Base-by-base conservation (phyloP, 306 rosid species). In the Prunus padus region DNA sequence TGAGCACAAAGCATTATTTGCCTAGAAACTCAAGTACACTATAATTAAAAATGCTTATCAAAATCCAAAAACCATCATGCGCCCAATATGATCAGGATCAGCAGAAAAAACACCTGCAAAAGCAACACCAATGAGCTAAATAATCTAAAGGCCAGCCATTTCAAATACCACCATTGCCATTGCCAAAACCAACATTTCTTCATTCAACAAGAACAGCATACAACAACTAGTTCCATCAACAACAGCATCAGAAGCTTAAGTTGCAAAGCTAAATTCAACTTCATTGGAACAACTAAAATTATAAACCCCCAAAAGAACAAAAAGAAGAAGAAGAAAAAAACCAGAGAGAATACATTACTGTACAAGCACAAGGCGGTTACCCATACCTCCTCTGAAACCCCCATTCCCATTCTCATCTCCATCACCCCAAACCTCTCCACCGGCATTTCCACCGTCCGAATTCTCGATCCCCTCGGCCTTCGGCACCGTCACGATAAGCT, bases 301-400 rank as follows among this genome's bases (percentile, higher is more conserved):
- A 64, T 56, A 42, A 42, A 37, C 46, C 20, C 37, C 37, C 67
- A 78, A 25, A 75, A 72, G 18, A 75, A 45, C n/a, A 66, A 60
- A 51, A 56, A 45, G 5, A 44, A 67, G 60, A 70, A 78, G 13
- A 71, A 72, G 31, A 73, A 30, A 68, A 63, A 55, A 65, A 44
- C 1, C 23, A 67, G 63, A 44, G 45, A 66, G 57, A 76, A 78
- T 59, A 70, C 69, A 74, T 89, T 76, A 90, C 87, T 92, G 97
- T 90, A 96, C 99, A 90, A 96, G 91, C 81, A 96, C 99, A 57
- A 92, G 96, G 71, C 92, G 87, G 82, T 89, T 88, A 64, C 89
- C 88, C 88, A 91, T 84, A 68, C 87, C 96, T 81, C 86, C 88
- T 55, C 85, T 65, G 74, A 89, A 83, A 50, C 66, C 66, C 20